Evolutionary conservation across 2,329 filamentous ascomycete species (phyloP).

Genomic region (Sordariomycetes sp.): DNA sequence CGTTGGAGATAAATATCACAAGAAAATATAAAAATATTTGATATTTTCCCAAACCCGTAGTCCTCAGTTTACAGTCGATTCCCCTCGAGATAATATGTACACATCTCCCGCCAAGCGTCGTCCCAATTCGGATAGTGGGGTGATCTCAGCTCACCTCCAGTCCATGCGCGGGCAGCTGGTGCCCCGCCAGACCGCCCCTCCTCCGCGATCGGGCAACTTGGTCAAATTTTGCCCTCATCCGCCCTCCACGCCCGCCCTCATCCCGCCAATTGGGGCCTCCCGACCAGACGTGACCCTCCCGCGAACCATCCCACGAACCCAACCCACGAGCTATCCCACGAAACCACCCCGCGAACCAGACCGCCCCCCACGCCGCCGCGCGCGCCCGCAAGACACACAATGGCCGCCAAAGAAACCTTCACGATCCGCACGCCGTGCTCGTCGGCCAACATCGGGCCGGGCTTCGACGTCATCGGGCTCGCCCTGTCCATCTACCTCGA

Average conservation of each 20-base stretch:
- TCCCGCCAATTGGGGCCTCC: not conserved
- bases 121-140: not conserved
- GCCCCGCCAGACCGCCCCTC: not conserved
- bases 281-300: not conserved
- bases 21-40: too few species aligned
- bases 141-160: not conserved
- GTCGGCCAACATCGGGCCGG: slow-evolving; percentile 93
- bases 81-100: not conserved
- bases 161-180: not conserved
- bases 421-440: slow-evolving; percentile 80
- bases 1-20: too few species aligned
- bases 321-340: too few species aligned
- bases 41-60: too few species aligned
- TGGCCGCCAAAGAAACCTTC: slow-evolving; percentile 44
- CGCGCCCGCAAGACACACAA: not conserved
- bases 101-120: not conserved
- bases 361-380: not conserved
- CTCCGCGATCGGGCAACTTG: not conserved
- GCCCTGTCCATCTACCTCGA: slow-evolving; percentile 92
- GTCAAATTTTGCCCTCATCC: not conserved
- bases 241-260: not conserved
- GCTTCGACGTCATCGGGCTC: slow-evolving; percentile 95
- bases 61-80: too few species aligned
- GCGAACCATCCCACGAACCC: not conserved
- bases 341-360: not conserved